Evolutionary conservation across 768 basidiomycete genomes (phyloP), one percentile per base, ranked within the genome.

Genomic region (Leucosporidium scottii): DNA sequence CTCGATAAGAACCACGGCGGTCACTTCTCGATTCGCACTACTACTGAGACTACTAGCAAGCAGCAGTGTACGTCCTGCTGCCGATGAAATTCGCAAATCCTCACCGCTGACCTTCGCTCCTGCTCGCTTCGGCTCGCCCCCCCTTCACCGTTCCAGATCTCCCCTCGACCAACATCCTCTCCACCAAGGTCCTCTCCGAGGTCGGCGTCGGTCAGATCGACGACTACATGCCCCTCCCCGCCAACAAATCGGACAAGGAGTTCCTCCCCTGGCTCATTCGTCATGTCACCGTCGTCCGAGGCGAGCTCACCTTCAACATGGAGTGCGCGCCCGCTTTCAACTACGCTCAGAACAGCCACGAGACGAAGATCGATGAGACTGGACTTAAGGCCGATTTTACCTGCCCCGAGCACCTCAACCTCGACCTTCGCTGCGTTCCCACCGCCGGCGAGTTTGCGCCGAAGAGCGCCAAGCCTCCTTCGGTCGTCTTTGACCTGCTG

Each of bases 311-410:
- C 0, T 81, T 94, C 62, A 82, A 85, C 65, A 83, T 97, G 27
- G 90, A 98, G 80, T 93, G 91, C 74, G 91, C 91, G 0, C 94
- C 94, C 0, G 94, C 93, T 0, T 99, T 99, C 85, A 87, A 96
- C 78, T 99, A 99, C 74, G 93, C 91, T 0, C 83, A 88, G 18
- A 83, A 86, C 58, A 59, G 81, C 3, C 94, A 98, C 78, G 84
- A 81, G 12, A 88, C 88, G 1, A 77, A 81, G 68, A 73, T 72
- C 73, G 66, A 68, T 7, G 69, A 71, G 15, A 65, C 74, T 9
- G 85, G 85, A 56, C 78, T 83, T 49, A 89, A 86, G 68, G 88
- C 81, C 0, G 63, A 86, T 8, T 91, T 90, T 74, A 80, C 13
- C 6, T 68, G 72, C 47, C 68, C 78, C n/a, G 79, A 82, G 0